Conservation (phyloP, 2,329 filamentous ascomycete species). For the Penicillium crustosum region DNA sequence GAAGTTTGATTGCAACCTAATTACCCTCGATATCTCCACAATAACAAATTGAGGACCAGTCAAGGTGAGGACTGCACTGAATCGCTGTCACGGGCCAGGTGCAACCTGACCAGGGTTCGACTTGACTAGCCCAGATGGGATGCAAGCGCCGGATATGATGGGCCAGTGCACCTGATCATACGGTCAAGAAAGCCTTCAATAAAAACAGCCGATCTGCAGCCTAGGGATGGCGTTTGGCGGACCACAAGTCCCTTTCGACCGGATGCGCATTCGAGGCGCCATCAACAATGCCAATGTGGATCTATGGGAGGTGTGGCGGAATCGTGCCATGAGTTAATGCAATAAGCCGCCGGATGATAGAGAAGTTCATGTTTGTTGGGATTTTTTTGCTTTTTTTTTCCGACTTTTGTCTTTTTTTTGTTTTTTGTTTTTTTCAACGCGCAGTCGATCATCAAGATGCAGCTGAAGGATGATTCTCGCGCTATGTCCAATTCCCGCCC, state of each 20-base stretch:
- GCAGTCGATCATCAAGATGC: slow-evolving; percentile 17
- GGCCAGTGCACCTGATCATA: slow-evolving; percentile 4
- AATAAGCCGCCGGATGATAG: not conserved
- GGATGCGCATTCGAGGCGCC: not conserved
- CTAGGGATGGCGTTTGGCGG: slow-evolving; percentile 8
- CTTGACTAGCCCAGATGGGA: not conserved
- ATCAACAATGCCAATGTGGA: slow-evolving; percentile 6
- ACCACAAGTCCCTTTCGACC: not conserved
- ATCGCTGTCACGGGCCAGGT: not conserved
- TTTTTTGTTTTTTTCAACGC: slow-evolving; percentile 4
- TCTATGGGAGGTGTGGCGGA: not conserved
- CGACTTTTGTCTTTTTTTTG: not conserved
- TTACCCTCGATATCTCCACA: slow-evolving; percentile 1
- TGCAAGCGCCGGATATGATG: slow-evolving; percentile 8
- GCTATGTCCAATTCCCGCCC: not conserved
- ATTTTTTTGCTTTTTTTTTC: slow-evolving; percentile 7
- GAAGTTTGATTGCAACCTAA: slow-evolving; percentile 16
- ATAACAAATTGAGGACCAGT: not conserved
- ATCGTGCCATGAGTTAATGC: slow-evolving; percentile 7
- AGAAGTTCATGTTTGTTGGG: slow-evolving; percentile 2
- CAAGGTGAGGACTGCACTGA: not conserved
- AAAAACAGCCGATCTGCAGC: slow-evolving; percentile 7
- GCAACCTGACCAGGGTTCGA: not conserved
- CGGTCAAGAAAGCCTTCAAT: slow-evolving; percentile 7
- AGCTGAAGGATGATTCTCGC: slow-evolving; percentile 9